These are phyloP conservation scores for Penicillium pulvis DNA, from an alignment of 495 filamentous ascomycete species.

Conservation along the genomic window DNA sequence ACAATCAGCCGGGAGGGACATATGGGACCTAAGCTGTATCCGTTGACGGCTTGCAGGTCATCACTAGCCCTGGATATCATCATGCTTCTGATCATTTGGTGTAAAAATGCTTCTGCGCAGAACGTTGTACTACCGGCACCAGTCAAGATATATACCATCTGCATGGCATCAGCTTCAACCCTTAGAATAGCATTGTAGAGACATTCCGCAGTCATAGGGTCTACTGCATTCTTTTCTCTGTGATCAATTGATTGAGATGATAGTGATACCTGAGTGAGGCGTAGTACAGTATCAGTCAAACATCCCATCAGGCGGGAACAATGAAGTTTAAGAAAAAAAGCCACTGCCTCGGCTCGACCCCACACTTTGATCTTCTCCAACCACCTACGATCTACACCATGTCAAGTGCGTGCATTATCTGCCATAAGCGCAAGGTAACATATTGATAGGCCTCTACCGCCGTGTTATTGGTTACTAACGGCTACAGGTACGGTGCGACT, in stretches of 20 bases:
- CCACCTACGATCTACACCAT: conserved; percentile 18
- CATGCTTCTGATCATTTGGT: conserved; percentile 30
- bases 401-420: conserved; percentile 34
- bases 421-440: conserved; percentile 32
- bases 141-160: conserved; percentile 49
- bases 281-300: conserved; percentile 3
- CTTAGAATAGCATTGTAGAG: conserved; percentile 41
- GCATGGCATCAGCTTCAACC: conserved; percentile 45
- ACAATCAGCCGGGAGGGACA: conserved; percentile 46
- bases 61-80: conserved; percentile 9
- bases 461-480: background rate
- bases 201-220: conserved; percentile 37
- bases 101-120: conserved; percentile 50
- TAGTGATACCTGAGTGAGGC: conserved; percentile 40
- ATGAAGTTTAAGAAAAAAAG: conserved; percentile 3
- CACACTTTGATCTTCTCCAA: conserved; percentile 21
- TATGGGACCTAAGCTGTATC: conserved; percentile 42
- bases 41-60: conserved; percentile 28
- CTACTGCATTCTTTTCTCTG: conserved; percentile 44
- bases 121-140: conserved; percentile 42
- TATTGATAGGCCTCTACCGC: background rate
- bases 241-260: conserved; percentile 44
- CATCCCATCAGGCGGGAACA: background rate
- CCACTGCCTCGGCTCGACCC: conserved; percentile 13
- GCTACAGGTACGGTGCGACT: conserved; percentile 30